Base-by-base conservation (phyloP, 768 basidiomycete genomes). In the Naematelia aurantialba region DNA sequence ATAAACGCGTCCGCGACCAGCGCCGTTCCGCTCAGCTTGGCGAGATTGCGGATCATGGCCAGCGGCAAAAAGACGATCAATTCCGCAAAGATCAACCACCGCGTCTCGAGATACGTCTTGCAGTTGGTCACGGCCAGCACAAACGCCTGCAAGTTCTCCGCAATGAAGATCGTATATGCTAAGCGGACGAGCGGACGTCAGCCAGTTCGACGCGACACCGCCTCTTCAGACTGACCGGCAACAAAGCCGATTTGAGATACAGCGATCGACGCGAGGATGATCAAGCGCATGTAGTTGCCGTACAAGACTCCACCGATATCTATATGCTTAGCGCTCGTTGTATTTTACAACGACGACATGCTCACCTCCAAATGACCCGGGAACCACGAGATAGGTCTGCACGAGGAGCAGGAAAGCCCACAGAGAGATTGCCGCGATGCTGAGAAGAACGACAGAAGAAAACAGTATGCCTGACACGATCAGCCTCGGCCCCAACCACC, bases 1-100 rank as follows among this genome's bases (percentile, higher is more conserved):
- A 99, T 98, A 80, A 98, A 98, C 1, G 80, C 91, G 74, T 99
- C 96, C 1, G 96, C 96, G 26, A 96, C 75, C 52, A 99, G 84
- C 2, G 91, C 94, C 0, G 93, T 89, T 1, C 87, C 86, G 66
- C 89, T 91, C 31, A 99, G 83, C 78, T 93, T 96, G 26, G 93
- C 89, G n/a, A 99, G 82, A 78, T 96, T 90, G 27, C 96, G 84
- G 55, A 98, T 82, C 62, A 99, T 85, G 3, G 86, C 89, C 52
- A 96, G 79, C 0, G 96, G 96, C 1, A 97, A 79, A 80, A 98
- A 93, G 70, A 97, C 81, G 67, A 92, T 66, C 45, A 92, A 76
- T 73, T 98, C 89, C 26, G 87, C 79, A 47, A 89, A 72, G 69
- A 99, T 98, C 74, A 90, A 74, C 69, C 85, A 87, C 62, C 84